Conservation (phyloP, 2,329 filamentous ascomycete species). For the Arthroderma sp. region DNA sequence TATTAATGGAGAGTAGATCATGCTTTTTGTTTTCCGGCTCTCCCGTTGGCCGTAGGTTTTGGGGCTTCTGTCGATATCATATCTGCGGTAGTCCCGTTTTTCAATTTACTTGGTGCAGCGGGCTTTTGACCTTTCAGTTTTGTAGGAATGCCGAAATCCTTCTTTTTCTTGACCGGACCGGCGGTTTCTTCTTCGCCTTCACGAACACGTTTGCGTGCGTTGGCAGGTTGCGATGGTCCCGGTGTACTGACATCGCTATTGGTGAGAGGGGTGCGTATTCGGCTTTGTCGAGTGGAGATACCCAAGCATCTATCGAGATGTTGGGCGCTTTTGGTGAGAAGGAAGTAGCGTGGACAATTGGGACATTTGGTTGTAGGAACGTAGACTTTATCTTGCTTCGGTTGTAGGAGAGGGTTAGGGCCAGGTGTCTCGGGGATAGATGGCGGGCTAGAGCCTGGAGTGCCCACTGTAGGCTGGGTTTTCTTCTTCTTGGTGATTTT, state of each 20-base stretch:
- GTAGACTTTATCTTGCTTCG: slow-evolving; percentile 21
- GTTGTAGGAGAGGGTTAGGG: slow-evolving; percentile 22
- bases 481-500: slow-evolving; percentile 39
- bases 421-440: slow-evolving; percentile 21
- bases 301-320: slow-evolving; percentile 51
- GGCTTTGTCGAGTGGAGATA: slow-evolving; percentile 41
- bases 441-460: slow-evolving; percentile 26
- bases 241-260: slow-evolving; percentile 34
- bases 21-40: slow-evolving; percentile 5
- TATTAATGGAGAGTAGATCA: neutral
- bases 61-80: slow-evolving; percentile 12
- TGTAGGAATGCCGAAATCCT: slow-evolving; percentile 4
- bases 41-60: neutral
- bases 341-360: slow-evolving; percentile 49
- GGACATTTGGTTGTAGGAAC: slow-evolving; percentile 42
- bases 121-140: slow-evolving; percentile 31
- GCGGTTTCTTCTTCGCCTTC: slow-evolving; percentile 11
- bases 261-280: slow-evolving; percentile 30
- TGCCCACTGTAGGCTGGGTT: slow-evolving; percentile 28
- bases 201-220: slow-evolving; percentile 19
- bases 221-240: neutral
- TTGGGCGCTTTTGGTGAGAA: slow-evolving; percentile 49
- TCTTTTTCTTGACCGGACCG: slow-evolving; percentile 10
- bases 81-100: slow-evolving; percentile 31
- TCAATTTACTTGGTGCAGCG: slow-evolving; percentile 29